phyloP scores from a whole-genome alignment of 1,284 basidiomycete genomes.

The Xerocomus nothofagi region DNA sequence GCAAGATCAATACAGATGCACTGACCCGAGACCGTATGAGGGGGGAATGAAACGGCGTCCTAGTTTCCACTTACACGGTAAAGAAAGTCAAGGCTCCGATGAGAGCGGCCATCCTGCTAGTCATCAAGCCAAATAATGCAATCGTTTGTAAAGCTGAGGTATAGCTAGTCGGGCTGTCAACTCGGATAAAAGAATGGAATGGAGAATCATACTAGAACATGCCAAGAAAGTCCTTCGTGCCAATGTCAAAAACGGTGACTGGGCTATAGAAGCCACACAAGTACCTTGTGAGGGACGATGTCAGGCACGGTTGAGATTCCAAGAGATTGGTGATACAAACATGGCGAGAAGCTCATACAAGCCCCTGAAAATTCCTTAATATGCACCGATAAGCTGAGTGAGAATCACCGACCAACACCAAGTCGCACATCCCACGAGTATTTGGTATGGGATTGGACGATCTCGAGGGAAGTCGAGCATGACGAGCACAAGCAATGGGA shows the following conservation, averaged over 20 bases:
- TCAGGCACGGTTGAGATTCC: constrained; percentile 9
- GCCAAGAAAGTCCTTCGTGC: constrained; percentile 57
- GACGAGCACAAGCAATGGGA: constrained; percentile 53
- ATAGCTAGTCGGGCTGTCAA: constrained; percentile 35
- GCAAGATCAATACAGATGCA: constrained; percentile 53
- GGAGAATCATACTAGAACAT: constrained; percentile 61
- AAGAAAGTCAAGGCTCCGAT: constrained; percentile 60
- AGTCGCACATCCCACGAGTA: constrained; percentile 49
- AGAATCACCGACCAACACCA: constrained; percentile 54
- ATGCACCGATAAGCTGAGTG: constrained; percentile 6
- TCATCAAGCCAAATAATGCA: constrained; percentile 73
- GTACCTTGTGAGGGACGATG: constrained; percentile 40
- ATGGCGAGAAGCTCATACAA: constrained; percentile 57
- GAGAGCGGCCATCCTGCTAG: constrained; percentile 67
- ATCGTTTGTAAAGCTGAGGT: constrained; percentile 70
- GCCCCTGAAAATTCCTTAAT: constrained; percentile 36
- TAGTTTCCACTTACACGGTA: constrained; percentile 48
- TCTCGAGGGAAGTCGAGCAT: constrained; percentile 70
- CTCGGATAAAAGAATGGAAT: neutral
- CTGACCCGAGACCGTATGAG: constrained; percentile 34
- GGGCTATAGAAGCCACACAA: constrained; percentile 54
- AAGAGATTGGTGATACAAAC: constrained; percentile 36
- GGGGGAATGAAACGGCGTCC: neutral
- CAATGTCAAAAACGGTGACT: constrained; percentile 38
- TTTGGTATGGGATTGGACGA: constrained; percentile 59